Conservation (phyloP, 169 alveolate genomes). For the Eimeria falciformis region DNA sequence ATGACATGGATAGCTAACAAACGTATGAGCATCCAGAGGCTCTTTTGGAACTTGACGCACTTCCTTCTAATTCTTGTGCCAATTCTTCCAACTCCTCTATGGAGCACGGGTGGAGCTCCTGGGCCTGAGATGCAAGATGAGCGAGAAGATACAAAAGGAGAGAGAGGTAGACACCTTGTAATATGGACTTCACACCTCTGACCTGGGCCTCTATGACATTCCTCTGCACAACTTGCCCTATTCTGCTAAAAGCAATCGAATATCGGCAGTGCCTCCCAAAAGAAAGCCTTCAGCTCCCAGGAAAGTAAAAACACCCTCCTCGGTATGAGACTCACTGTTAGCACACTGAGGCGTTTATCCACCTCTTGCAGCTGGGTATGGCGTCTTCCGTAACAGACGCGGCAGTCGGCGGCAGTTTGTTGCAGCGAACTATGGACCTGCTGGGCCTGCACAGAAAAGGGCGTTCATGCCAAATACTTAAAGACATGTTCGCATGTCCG, state of each 20-base stretch:
- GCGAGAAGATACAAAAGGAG: background rate
- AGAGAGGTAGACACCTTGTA: too few relatives aligned
- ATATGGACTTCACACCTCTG: too few relatives aligned
- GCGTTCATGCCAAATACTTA: too few relatives aligned
- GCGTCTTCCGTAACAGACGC: constrained; percentile 73
- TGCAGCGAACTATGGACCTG: constrained; percentile 71
- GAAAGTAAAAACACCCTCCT: too few relatives aligned
- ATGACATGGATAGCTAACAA: too few relatives aligned
- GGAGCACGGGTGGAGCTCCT: constrained; percentile 66
- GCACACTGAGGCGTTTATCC: constrained; percentile 73
- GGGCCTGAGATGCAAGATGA: constrained; percentile 55
- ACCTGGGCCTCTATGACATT: too few relatives aligned
- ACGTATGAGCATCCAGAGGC: too few relatives aligned
- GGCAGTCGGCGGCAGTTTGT: constrained; percentile 74
- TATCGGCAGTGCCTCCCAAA: too few relatives aligned
- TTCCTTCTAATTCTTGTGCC: constrained; percentile 76
- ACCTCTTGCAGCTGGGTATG: constrained; percentile 76
- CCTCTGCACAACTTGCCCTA: too few relatives aligned
- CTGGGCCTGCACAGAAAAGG: constrained; percentile 55
- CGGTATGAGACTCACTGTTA: constrained; percentile 42
- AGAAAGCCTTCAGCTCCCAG: too few relatives aligned
- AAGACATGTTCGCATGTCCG: too few relatives aligned
- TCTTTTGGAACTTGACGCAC: background rate
- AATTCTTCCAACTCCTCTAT: constrained; percentile 77
- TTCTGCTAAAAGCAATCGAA: too few relatives aligned